Base-by-base conservation (phyloP, 2,329 filamentous ascomycete genomes). In the Phyllosticta capitalensis region DNA sequence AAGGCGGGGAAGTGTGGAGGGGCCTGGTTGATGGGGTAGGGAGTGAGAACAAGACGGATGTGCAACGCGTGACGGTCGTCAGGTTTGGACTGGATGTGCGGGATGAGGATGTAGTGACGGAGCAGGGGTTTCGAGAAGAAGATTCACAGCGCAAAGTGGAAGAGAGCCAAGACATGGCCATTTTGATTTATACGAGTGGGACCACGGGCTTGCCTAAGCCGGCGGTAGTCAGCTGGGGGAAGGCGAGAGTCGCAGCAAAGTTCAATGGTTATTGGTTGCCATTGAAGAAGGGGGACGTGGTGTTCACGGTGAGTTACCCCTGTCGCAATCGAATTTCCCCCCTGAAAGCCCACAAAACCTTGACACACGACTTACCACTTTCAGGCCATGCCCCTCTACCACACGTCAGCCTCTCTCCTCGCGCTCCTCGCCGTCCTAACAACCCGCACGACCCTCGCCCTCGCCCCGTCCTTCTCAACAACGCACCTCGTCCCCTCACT, bases 171-270 rank as follows among this genome's bases (percentile, higher is more conserved):
- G 58, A 55, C 12, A 60, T 60, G 58, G 53, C 33, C 14, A 55
- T 60, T 28, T 70, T 91, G 22, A 83, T 91, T 65, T 91, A 90
- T 69, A 92, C 88, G 20, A 86, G 84, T 63, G 88, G 88, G 38
- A 91, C 88, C 0, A 91, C 88, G 0, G 88, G 88, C 2, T 71
- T 89, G 64, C 87, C 88, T 10, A 92, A 92, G 70, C 88, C 84
- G 78, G 80, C 9, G 71, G 75, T 2, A 76, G 80, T 52, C 67
- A 79, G 5, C 75, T 76, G 54, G 66, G 64, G 0, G 64, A 71
- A 74, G 1, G 65, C 65, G 12, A 65, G 74, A 1, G 73, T 77
- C 1, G 68, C 73, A 19, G 64, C 67, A 5, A 65, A 66, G 5
- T 69, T 74, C 52, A 71, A 68, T 19, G 66, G 78, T 12, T 66